These are phyloP conservation scores for Trametes maxima DNA, from an alignment of 768 basidiomycete genomes.

Conservation along the genomic window DNA sequence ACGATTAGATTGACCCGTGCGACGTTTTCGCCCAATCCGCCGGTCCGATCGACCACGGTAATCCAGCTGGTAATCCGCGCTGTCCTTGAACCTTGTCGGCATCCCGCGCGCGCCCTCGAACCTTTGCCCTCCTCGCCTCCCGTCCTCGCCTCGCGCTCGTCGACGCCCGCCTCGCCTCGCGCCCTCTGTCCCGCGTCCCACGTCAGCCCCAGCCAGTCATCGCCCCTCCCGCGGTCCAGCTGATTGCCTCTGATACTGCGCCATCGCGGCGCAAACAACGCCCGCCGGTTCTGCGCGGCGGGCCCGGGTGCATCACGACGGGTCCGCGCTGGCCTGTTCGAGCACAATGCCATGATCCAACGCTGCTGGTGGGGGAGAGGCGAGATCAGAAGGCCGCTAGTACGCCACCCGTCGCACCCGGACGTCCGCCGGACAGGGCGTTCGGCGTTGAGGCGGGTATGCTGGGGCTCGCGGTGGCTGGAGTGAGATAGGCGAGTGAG, in stretches of 20 bases:
- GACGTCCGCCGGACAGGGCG: neutral
- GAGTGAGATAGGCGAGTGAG: neutral
- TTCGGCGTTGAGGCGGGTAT: neutral
- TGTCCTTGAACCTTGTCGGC: conserved; percentile 11
- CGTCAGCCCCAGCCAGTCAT: neutral
- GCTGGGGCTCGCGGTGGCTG: neutral
- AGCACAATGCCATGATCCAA: conserved; percentile 8
- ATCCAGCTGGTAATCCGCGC: conserved; percentile 16
- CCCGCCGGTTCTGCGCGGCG: neutral
- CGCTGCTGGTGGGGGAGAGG: neutral
- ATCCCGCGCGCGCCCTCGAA: neutral
- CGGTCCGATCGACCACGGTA: conserved; percentile 20
- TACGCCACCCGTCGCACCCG: conserved; percentile 25
- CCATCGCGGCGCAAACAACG: conserved; percentile 3
- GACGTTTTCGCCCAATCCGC: conserved; percentile 10
- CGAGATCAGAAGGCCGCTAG: conserved; percentile 19
- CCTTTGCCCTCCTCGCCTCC: neutral
- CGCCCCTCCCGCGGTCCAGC: neutral
- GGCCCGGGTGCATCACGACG: neutral
- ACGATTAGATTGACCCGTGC: conserved; percentile 25
- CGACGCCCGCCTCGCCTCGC: neutral
- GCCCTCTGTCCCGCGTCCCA: neutral
- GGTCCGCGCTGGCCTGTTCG: conserved; percentile 1
- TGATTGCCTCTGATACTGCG: neutral
- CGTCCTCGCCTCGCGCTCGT: neutral